Percentiles rank a stretch among this genome's conserved stretches.
Evolutionary conservation across 306 rosid species (phyloP).

Genomic region (Quercus suber): DNA sequence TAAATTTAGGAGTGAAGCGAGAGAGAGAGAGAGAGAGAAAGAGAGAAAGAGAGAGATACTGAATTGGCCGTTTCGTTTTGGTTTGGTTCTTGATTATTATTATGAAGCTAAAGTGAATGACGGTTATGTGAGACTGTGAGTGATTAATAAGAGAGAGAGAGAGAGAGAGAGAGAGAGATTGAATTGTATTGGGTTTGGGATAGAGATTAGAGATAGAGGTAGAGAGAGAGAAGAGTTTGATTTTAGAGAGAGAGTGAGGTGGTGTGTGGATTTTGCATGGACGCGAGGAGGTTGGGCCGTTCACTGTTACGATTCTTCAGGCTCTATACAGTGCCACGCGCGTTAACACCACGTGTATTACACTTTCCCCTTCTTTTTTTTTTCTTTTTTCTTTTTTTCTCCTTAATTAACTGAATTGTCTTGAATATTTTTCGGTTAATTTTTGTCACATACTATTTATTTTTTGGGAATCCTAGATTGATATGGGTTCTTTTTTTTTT

Average conservation of each 20-base stretch:
- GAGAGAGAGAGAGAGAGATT: slow-evolving; percentile 19
- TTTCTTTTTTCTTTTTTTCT: not conserved
- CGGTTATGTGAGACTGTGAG: not conserved
- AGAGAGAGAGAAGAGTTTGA: slow-evolving; percentile 1
- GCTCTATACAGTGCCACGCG: slow-evolving; percentile 21
- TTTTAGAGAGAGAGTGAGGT: slow-evolving; percentile 7
- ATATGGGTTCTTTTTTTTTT: no score
- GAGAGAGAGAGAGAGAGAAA: no score
- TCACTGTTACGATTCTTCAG: slow-evolving; percentile 12
- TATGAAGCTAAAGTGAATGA: no score
- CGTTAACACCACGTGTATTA: not conserved
- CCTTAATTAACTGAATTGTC: no score
- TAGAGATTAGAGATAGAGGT: slow-evolving; percentile 10
- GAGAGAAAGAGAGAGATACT: no score
- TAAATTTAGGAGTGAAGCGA: no score
- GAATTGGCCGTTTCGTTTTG: no score
- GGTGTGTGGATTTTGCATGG: slow-evolving; percentile 54
- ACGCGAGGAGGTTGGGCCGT: slow-evolving; percentile 42
- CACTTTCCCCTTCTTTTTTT: slow-evolving; percentile 11
- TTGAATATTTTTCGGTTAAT: no score
- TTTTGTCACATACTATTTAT: no score
- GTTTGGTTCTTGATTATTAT: no score
- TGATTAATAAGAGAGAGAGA: not conserved
- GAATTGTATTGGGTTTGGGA: not conserved
- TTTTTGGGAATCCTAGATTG: no score